These are phyloP conservation scores for Metarhizium sp. DNA, from an alignment of 2,329 filamentous ascomycete genomes.

Conservation along the genomic window DNA sequence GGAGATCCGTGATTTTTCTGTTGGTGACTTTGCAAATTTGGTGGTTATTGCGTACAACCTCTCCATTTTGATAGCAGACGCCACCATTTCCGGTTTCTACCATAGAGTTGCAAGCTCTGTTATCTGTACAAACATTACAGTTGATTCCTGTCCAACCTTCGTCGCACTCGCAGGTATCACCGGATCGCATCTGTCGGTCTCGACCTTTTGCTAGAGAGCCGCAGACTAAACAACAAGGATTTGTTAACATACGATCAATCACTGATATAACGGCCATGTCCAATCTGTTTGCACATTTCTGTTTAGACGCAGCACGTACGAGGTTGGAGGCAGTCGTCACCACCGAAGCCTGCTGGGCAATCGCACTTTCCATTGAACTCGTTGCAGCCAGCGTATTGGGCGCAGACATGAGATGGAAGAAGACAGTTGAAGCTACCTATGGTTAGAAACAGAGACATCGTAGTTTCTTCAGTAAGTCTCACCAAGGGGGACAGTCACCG, in stretches of 20 bases:
- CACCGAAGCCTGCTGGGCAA: slow-evolving; percentile 86
- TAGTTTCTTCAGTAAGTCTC: slow-evolving; percentile 12
- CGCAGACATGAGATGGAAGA: slow-evolving; percentile 81
- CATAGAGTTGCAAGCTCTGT: slow-evolving; percentile 77
- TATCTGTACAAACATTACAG: slow-evolving; percentile 85
- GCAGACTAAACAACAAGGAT: slow-evolving; percentile 47
- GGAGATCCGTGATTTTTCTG: slow-evolving; percentile 77
- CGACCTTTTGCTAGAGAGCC: slow-evolving; percentile 76
- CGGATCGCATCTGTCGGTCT: slow-evolving; percentile 66
- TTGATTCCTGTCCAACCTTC: slow-evolving; percentile 96
- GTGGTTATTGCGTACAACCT: slow-evolving; percentile 88
- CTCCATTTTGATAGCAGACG: slow-evolving; percentile 84
- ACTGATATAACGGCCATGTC: neutral
- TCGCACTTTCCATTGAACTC: slow-evolving; percentile 85
- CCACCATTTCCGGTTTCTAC: slow-evolving; percentile 77
- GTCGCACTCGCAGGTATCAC: slow-evolving; percentile 70
- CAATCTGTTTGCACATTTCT: neutral
- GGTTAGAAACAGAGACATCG: slow-evolving; percentile 18
- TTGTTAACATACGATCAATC: neutral
- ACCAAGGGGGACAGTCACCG: slow-evolving; percentile 71
- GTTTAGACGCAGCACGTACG: slow-evolving; percentile 32
- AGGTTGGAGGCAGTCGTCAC: slow-evolving; percentile 85
- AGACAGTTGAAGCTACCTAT: slow-evolving; percentile 86
- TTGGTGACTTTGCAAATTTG: slow-evolving; percentile 98
- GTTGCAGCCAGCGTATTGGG: slow-evolving; percentile 85